A percentile compares a stretch with the other conserved stretches of the same genome.
phyloP scores from a whole-genome alignment of 345 rosid species.

The Salix suchowensis region DNA sequence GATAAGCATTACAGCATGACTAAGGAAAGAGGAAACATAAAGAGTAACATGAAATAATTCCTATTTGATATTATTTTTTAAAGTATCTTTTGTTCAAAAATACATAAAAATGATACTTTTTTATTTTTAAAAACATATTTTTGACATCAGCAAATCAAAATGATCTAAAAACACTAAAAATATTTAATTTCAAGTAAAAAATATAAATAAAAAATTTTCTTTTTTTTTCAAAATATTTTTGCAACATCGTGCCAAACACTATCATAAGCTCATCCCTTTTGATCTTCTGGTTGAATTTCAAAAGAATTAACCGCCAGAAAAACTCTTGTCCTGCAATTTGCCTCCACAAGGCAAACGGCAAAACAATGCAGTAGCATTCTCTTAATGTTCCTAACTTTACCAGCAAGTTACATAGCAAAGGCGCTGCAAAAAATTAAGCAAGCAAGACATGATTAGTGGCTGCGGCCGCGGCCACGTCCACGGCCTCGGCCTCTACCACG shows the following conservation, averaged over 20 bases:
- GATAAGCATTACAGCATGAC: neutral
- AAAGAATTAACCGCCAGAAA: neutral
- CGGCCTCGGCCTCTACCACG: slow-evolving; percentile 88
- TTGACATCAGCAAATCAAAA: too few species aligned
- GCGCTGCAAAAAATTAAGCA: slow-evolving; percentile 20
- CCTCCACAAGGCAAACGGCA: neutral
- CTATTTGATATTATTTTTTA: too few species aligned
- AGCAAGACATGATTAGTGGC: slow-evolving; percentile 45
- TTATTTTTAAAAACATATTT: too few species aligned
- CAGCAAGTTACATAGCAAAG: slow-evolving; percentile 18
- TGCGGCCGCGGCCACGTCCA: slow-evolving; percentile 59
- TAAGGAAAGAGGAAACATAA: neutral
- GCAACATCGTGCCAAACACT: too few species aligned
- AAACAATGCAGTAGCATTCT: slow-evolving; percentile 2
- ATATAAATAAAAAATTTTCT: too few species aligned
- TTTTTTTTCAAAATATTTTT: too few species aligned
- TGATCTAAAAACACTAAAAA: too few species aligned
- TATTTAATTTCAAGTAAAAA: too few species aligned
- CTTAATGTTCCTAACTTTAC: slow-evolving; percentile 11
- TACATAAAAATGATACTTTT: too few species aligned
- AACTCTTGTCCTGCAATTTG: slow-evolving; percentile 1
- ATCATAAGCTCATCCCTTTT: slow-evolving; percentile 2
- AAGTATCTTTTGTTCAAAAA: too few species aligned
- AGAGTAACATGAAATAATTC: neutral
- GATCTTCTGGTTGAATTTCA: neutral